Conservation (phyloP, 2,329 filamentous ascomycete genomes). For the Beauveria australis region DNA sequence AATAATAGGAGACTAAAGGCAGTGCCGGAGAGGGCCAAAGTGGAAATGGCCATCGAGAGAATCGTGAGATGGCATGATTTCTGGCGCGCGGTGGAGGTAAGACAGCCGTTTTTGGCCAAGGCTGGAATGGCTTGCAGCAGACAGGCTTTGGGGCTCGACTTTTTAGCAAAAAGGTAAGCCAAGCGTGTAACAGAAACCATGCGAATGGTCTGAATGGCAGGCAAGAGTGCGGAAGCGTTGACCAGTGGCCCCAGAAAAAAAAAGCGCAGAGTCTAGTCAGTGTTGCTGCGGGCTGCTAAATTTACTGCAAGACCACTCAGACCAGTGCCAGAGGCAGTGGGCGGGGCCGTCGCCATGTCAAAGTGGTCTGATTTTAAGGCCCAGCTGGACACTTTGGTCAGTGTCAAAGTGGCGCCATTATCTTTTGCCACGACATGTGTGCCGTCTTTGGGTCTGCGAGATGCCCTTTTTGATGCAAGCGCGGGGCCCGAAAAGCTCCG, state of each 20-base stretch:
- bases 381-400: conserved; percentile 6
- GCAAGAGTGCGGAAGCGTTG: not conserved
- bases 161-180: not conserved
- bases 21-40: not conserved
- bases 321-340: not conserved
- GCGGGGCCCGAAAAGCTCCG: not conserved
- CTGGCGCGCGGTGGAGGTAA: conserved; percentile 6
- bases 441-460: not conserved
- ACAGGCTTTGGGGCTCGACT: not conserved
- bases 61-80: conserved; percentile 12
- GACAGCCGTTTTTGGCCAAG: conserved; percentile 6
- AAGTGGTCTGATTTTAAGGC: conserved; percentile 12
- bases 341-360: conserved; percentile 4
- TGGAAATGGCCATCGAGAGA: conserved; percentile 6
- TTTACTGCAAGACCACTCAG: not conserved
- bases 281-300: not conserved
- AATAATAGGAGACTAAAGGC: not conserved
- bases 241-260: not conserved
- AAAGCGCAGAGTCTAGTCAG: not conserved
- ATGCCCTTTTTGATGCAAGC: not conserved
- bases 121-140: conserved; percentile 2
- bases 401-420: conserved; percentile 10
- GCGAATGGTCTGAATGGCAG: not conserved
- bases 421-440: not conserved
- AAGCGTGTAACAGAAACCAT: not conserved